Evolutionary conservation across 2,329 filamentous ascomycete species (phyloP).

Genomic region (Talaromyces amestolkiae): DNA sequence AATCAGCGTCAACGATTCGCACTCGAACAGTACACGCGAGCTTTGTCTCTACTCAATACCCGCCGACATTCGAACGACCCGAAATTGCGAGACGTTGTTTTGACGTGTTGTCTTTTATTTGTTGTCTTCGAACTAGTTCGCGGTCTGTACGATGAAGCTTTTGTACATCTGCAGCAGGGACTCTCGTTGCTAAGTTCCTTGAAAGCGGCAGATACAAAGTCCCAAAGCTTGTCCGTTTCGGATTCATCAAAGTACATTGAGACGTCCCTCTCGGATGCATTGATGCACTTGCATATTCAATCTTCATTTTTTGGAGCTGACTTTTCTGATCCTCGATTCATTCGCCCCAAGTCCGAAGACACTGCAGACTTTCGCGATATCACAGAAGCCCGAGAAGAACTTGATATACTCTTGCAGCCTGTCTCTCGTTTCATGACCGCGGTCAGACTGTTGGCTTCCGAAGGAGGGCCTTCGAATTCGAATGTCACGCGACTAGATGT

Average conservation of each 20-base stretch:
- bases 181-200: slow-evolving; percentile 23
- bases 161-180: slow-evolving; percentile 26
- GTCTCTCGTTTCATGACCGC: background rate
- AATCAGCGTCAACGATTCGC: slow-evolving; percentile 26
- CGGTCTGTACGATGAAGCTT: slow-evolving; percentile 24
- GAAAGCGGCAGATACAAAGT: background rate
- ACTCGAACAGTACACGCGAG: slow-evolving; percentile 25
- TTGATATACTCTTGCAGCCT: background rate
- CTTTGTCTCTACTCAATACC: slow-evolving; percentile 22
- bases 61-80: slow-evolving; percentile 21
- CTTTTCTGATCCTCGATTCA: background rate
- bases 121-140: slow-evolving; percentile 27
- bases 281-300: slow-evolving; percentile 19
- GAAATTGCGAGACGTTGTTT: slow-evolving; percentile 21
- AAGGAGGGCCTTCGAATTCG: background rate
- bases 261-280: slow-evolving; percentile 14
- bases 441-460: background rate
- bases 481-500: background rate
- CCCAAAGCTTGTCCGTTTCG: background rate
- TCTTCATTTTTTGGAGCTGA: slow-evolving; percentile 19
- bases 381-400: slow-evolving; percentile 2
- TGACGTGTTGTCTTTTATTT: slow-evolving; percentile 29
- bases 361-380: slow-evolving; percentile 5
- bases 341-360: background rate
- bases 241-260: background rate